Evolutionary conservation across 495 filamentous ascomycete genomes (phyloP).

Genomic region (Usnea hakonensis): DNA sequence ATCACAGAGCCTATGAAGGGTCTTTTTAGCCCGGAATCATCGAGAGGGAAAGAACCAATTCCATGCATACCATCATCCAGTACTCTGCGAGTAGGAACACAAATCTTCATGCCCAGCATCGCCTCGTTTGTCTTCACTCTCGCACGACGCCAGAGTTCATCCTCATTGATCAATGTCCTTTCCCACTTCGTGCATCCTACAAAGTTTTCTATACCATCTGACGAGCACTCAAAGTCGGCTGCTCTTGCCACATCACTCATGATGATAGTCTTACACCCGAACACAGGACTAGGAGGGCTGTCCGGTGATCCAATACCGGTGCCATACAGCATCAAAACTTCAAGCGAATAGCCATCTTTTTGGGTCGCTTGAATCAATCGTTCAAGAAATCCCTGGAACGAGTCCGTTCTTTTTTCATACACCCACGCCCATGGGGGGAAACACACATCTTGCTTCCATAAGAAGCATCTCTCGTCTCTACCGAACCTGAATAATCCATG

Average conservation of each 20-base stretch:
- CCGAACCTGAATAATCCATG: not conserved
- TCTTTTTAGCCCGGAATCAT: not conserved
- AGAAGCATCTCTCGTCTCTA: not conserved
- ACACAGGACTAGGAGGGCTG: not conserved
- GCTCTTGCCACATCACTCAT: slow-evolving; percentile 5
- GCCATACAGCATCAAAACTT: not conserved
- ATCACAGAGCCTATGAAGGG: not conserved
- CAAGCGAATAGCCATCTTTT: not conserved
- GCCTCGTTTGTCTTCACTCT: not conserved
- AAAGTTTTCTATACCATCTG: not conserved
- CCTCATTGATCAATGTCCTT: not conserved
- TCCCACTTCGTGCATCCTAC: not conserved
- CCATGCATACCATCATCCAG: not conserved
- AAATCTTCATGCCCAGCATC: not conserved
- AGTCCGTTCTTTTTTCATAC: not conserved
- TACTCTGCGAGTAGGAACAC: not conserved
- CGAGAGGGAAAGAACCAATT: too few species aligned
- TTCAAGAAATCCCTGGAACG: not conserved
- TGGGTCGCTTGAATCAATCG: not conserved
- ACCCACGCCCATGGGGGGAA: slow-evolving; percentile 12
- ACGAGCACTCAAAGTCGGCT: not conserved
- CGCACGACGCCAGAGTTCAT: not conserved
- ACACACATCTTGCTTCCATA: slow-evolving; percentile 2
- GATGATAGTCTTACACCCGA: not conserved
- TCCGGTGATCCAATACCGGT: not conserved